Base-by-base conservation (phyloP, 306 rosid genomes). In the Canavalia ensiformis region DNA sequence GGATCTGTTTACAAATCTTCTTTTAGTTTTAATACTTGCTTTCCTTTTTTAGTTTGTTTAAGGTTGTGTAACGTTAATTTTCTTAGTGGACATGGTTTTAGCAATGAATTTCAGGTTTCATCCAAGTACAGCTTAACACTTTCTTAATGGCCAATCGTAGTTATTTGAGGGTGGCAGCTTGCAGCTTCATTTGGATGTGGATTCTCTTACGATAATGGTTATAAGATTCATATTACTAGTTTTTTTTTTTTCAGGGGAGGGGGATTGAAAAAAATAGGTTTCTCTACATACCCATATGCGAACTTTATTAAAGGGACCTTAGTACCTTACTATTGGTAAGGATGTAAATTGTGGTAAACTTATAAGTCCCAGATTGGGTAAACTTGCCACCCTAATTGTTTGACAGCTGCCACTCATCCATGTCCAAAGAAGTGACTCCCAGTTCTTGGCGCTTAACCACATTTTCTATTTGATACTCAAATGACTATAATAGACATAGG, bases 41-140 rank as follows among this genome's bases (percentile, higher is more conserved):
- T 66, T 66, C n/a, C 34, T 41, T 41, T 66, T 34, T 66, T 66
- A 41, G 72, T 25, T 42, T 66, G 51, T 66, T 64, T 64, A n/a
- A 64, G 37, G 47, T 37, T 35, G 69, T 35, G 47, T 39, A 5
- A 64, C n/a, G n/a, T 11, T 25, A 44, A 8, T 28, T 68, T 46
- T 46, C 57, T 45, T 68, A 9, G 45, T 46, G 57, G 28, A 11
- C 41, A 46, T 68, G 10, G 41, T 4, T 68, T 3, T 29, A 30
- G 46, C 39, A 68, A 10, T 68, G 42, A 30, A 29, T 42, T 29
- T 68, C 30, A 10, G 56, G 39, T 7, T 46, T 67, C 1, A 29
- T 45, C 55, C 2, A 45, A 47, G 28, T 47, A 30, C 25, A 45
- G 29, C 28, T n/a, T 3, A 30, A 8, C 65, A 39, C 34, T 30